Base-by-base conservation (phyloP, 1,139 yeast genomes). In the Candida sojae region DNA sequence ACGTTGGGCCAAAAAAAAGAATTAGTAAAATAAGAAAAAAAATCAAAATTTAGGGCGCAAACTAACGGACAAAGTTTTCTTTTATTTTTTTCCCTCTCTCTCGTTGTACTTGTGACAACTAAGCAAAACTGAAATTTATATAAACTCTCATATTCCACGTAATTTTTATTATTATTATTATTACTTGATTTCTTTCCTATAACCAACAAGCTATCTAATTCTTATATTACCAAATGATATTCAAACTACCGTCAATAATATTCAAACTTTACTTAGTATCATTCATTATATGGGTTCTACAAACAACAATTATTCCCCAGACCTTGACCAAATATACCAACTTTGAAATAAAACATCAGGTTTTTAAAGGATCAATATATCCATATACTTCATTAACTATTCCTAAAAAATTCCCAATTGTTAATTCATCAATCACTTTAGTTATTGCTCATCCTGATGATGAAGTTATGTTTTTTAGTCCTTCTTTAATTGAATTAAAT, bases 381-480 rank as follows among this genome's bases (percentile, higher is more conserved):
- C 77, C 79, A 9, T 71, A 73, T 56, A 63, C 62, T 41, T 70
- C 77, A 29, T 62, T 74, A 30, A 68, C 73, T 1, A 62, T 68
- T 10, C 73, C 75, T 4, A 61, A 71, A 17, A 64, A 71, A 6
- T 55, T 70, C 28, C 70, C 72, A 6, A 67, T 74, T 21, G 63
- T 57, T 17, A 64, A 73, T 51, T 62, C 71, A 35, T 62, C 69
- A 1, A 69, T 79, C 1, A 78, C 76, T 53, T 70, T 88, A 43
- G 72, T 93, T 17, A 85, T 91, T 39, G 97, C 97, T 0, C 99
- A 95, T 66, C 99, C 99, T 0, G 99, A 95, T 66, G 99, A 95
- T 64, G 99, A 95, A 67, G 93, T 91, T 48, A 95, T 95, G 99
- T 95, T 95, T 67, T 95, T 93, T 61, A 82, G 92, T 0, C 99